A percentile compares a stretch with the other conserved stretches of the same genome.
Evolutionary conservation across 2,329 filamentous ascomycete genomes (phyloP).

Genomic region (Calcarisporium arbuscula): DNA sequence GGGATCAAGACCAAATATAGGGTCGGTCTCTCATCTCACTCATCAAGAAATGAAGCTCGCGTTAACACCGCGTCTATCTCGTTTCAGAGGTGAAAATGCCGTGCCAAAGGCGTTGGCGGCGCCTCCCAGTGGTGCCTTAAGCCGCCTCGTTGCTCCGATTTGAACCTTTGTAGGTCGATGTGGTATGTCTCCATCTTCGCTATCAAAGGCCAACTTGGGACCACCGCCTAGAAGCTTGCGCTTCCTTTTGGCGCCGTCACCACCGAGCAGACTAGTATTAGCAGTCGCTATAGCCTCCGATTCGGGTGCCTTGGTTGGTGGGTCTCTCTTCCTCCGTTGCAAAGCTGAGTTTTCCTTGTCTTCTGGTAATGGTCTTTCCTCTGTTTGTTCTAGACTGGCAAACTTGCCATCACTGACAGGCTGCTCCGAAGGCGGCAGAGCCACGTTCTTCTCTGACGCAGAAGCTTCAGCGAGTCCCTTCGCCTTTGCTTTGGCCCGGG

Average conservation of each 20-base stretch:
- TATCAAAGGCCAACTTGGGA: conserved; percentile 64
- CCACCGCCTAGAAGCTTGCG: conserved; percentile 61
- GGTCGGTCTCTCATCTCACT: too few relatives aligned
- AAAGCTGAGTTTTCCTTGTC: too few relatives aligned
- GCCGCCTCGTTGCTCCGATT: conserved; percentile 18
- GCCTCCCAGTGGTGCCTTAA: conserved; percentile 32
- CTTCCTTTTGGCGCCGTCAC: conserved; percentile 58
- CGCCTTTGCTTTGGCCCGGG: conserved; percentile 38
- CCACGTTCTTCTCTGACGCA: conserved; percentile 39
- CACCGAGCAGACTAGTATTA: conserved; percentile 17
- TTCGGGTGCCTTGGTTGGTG: conserved; percentile 6
- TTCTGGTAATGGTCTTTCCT: too few relatives aligned
- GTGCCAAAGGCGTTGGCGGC: conserved; percentile 37
- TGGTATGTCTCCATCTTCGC: conserved; percentile 48
- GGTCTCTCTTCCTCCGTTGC: too few relatives aligned
- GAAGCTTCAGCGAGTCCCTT: conserved; percentile 40
- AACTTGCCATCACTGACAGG: conserved; percentile 26
- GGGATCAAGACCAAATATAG: too few relatives aligned
- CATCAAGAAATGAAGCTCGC: conserved; percentile 57
- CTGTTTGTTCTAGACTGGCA: conserved; percentile 27
- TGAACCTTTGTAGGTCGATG: conserved; percentile 26
- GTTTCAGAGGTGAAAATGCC: conserved; percentile 67
- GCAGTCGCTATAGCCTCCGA: conserved; percentile 13
- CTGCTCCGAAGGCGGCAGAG: conserved; percentile 17
- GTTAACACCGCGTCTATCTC: conserved; percentile 55